Conservation (phyloP, 1,284 basidiomycete genomes). For the Microbotryomycetes sp. region DNA sequence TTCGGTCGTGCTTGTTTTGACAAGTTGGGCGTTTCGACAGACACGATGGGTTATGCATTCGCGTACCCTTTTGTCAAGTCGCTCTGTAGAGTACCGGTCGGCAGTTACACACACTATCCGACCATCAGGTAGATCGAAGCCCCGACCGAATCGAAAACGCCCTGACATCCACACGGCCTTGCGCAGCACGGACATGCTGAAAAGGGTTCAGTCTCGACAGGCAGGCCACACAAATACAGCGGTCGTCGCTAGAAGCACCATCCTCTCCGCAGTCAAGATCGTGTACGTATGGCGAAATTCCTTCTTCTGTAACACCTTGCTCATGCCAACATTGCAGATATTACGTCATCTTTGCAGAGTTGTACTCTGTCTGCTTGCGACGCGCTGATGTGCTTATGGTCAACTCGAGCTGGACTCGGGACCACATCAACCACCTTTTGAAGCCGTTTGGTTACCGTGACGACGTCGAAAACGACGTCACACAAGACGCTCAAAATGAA, state of each 20-base stretch:
- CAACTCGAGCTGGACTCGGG: constrained; percentile 91
- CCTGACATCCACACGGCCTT: background rate
- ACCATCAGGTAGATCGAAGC: constrained; percentile 56
- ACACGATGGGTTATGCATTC: constrained; percentile 98
- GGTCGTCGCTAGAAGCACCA: constrained; percentile 53
- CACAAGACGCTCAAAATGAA: background rate
- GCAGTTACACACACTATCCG: constrained; percentile 92
- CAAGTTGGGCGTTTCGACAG: constrained; percentile 44
- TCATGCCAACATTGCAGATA: constrained; percentile 52
- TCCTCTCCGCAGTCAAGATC: constrained; percentile 63
- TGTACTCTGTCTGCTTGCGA: constrained; percentile 69
- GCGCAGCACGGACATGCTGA: constrained; percentile 74
- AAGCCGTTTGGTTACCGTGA: constrained; percentile 13
- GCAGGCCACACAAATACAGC: constrained; percentile 62
- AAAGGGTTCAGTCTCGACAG: constrained; percentile 51
- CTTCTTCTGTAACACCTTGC: background rate
- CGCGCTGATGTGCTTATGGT: constrained; percentile 69
- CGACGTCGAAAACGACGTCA: background rate
- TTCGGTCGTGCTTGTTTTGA: background rate
- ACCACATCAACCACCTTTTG: constrained; percentile 69
- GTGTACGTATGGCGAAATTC: too few relatives aligned
- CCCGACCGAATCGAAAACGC: background rate
- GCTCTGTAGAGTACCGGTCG: constrained; percentile 50
- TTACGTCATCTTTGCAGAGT: constrained; percentile 76
- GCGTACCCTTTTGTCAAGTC: constrained; percentile 69